These are phyloP conservation scores for Talaromyces sp. DNA, from an alignment of 2,329 filamentous ascomycete genomes.

Conservation along the genomic window DNA sequence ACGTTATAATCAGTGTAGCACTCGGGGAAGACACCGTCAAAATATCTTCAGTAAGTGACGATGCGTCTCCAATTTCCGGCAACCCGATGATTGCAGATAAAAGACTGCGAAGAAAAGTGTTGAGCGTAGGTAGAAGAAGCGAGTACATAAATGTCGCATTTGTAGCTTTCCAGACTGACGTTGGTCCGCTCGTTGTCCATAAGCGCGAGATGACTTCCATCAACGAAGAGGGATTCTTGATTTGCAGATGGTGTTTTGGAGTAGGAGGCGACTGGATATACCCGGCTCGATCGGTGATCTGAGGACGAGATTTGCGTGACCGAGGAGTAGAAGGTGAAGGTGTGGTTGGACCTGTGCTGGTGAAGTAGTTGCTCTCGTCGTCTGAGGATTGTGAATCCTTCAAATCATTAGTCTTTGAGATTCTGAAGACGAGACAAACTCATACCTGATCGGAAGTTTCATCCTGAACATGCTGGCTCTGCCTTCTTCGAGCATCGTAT, in stretches of 20 bases:
- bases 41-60: slow-evolving; percentile 61
- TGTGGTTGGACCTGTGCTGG: slow-evolving; percentile 50
- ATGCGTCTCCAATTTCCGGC: slow-evolving; percentile 63
- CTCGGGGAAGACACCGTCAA: slow-evolving; percentile 77
- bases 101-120: slow-evolving; percentile 86
- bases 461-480: slow-evolving; percentile 22
- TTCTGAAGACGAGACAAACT: neutral
- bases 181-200: slow-evolving; percentile 82
- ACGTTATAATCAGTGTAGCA: slow-evolving; percentile 69
- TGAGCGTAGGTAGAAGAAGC: slow-evolving; percentile 76
- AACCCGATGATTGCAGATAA: slow-evolving; percentile 87
- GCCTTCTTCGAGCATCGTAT: slow-evolving; percentile 26
- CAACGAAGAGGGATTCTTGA: slow-evolving; percentile 73
- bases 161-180: slow-evolving; percentile 90
- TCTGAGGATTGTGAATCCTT: slow-evolving; percentile 50
- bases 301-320: slow-evolving; percentile 33
- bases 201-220: slow-evolving; percentile 81
- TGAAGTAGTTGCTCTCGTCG: slow-evolving; percentile 82
- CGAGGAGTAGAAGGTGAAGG: slow-evolving; percentile 39
- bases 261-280: slow-evolving; percentile 39
- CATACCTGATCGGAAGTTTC: slow-evolving; percentile 33
- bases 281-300: slow-evolving; percentile 44
- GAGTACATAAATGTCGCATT: slow-evolving; percentile 92
- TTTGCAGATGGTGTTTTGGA: slow-evolving; percentile 58
- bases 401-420: neutral